These are phyloP conservation scores for Stagonosporopsis vannaccii DNA, from an alignment of 2,329 filamentous ascomycete genomes.

Conservation along the genomic window DNA sequence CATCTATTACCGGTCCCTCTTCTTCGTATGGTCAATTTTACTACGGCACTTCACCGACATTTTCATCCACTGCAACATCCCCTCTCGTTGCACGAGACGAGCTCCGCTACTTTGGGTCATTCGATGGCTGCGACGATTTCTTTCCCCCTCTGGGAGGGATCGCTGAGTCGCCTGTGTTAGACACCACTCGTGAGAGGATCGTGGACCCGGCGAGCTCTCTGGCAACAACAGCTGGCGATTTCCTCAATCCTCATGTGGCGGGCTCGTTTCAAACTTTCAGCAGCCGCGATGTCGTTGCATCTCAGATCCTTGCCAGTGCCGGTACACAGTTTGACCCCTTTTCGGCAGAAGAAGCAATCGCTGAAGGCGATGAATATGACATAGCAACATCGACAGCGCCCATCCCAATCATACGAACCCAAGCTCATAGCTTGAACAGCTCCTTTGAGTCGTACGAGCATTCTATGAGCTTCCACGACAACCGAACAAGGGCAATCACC, in stretches of 20 bases:
- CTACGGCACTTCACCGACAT: constrained; percentile 36
- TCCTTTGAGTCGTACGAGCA: constrained; percentile 24
- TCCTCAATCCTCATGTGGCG: constrained; percentile 42
- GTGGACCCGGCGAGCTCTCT: constrained; percentile 28
- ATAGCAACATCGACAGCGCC: constrained; percentile 29
- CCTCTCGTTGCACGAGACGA: constrained; percentile 31
- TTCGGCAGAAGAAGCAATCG: constrained; percentile 39
- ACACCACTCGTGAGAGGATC: constrained; percentile 34
- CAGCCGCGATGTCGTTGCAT: constrained; percentile 37
- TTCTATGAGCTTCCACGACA: constrained; percentile 11
- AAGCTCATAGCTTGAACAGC: constrained; percentile 26
- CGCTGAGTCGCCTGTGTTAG: constrained; percentile 32
- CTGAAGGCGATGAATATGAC: constrained; percentile 32
- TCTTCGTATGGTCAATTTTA: constrained; percentile 31
- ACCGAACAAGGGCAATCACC: constrained; percentile 35
- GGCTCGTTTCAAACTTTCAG: constrained; percentile 41
- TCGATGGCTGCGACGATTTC: constrained; percentile 33
- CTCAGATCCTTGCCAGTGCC: constrained; percentile 37
- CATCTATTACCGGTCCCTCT: constrained; percentile 37
- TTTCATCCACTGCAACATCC: constrained; percentile 38
- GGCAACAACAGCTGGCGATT: constrained; percentile 30
- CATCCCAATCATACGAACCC: constrained; percentile 41
- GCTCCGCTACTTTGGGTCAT: constrained; percentile 29
- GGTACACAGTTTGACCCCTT: constrained; percentile 42
- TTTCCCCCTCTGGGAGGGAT: constrained; percentile 25